phyloP scores from a whole-genome alignment of 345 rosid genomes.

The Leavenworthia alabamica region DNA sequence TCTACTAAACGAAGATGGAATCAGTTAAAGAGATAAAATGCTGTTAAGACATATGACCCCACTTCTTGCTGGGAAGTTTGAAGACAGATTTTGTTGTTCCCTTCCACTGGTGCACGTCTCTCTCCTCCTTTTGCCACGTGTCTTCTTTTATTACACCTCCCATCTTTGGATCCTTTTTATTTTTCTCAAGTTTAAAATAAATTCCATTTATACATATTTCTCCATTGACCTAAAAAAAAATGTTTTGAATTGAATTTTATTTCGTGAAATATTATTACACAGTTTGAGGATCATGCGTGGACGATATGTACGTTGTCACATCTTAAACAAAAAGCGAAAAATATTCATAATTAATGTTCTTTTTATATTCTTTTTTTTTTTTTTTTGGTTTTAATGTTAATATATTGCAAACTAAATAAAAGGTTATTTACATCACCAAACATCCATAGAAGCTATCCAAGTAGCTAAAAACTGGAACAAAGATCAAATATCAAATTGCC shows the following conservation, averaged over 20 bases:
- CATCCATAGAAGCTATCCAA: too few species aligned
- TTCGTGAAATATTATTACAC: background rate
- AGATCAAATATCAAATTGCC: too few species aligned
- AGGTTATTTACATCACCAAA: too few species aligned
- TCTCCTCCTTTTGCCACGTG: constrained; percentile 33
- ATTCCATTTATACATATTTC: background rate
- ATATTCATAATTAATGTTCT: too few species aligned
- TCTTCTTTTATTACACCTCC: background rate
- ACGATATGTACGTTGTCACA: background rate
- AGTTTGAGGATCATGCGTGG: constrained; percentile 9
- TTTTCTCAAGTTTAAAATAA: background rate
- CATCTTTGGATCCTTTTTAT: constrained; percentile 1
- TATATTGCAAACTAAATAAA: too few species aligned
- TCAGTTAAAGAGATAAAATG: constrained; percentile 29
- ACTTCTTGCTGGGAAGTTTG: constrained; percentile 39
- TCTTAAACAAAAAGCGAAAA: background rate
- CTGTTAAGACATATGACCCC: constrained; percentile 31
- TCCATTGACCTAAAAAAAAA: background rate
- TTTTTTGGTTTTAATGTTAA: too few species aligned
- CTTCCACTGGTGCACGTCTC: constrained; percentile 44
- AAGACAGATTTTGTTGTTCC: constrained; percentile 44
- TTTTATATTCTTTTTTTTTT: too few species aligned
- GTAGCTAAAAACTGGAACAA: too few species aligned
- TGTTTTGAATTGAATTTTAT: background rate
- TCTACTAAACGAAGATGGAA: constrained; percentile 34